Evolutionary conservation across 768 basidiomycete genomes (phyloP).

Genomic region (Suillus subalutaceus): DNA sequence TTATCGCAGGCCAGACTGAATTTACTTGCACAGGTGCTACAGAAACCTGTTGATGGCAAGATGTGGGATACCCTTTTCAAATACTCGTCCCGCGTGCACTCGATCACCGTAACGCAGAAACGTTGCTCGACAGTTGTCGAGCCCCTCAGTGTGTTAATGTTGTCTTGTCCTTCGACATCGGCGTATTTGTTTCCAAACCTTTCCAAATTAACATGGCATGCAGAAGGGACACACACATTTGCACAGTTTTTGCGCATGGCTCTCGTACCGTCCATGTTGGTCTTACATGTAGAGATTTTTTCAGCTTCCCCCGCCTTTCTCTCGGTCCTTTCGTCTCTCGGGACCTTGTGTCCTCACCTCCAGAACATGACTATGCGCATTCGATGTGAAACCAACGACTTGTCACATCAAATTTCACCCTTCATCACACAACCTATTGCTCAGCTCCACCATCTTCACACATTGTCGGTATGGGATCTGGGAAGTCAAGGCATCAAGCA

Average conservation of each 20-base stretch:
- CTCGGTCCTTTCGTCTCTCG: neutral
- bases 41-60: neutral
- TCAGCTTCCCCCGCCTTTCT: neutral
- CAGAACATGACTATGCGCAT: neutral
- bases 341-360: neutral
- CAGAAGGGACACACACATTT: constrained; percentile 21
- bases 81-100: neutral
- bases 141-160: constrained; percentile 13
- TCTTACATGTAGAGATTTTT: neutral
- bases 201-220: constrained; percentile 25
- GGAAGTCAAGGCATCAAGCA: neutral
- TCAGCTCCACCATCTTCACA: neutral
- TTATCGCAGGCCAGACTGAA: no score
- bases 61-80: neutral
- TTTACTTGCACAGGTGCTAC: neutral
- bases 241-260: constrained; percentile 25
- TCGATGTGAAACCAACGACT: neutral
- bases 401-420: neutral
- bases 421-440: neutral
- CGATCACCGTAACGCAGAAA: constrained; percentile 5
- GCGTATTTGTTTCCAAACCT: constrained; percentile 25
- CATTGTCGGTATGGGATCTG: neutral
- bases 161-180: constrained; percentile 19
- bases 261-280: constrained; percentile 22
- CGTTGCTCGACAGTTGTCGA: neutral